Percentiles rank a stretch among this genome's conserved stretches.
Evolutionary conservation across 2,329 filamentous ascomycete species (phyloP).

Genomic region (Diaporthe velutina): DNA sequence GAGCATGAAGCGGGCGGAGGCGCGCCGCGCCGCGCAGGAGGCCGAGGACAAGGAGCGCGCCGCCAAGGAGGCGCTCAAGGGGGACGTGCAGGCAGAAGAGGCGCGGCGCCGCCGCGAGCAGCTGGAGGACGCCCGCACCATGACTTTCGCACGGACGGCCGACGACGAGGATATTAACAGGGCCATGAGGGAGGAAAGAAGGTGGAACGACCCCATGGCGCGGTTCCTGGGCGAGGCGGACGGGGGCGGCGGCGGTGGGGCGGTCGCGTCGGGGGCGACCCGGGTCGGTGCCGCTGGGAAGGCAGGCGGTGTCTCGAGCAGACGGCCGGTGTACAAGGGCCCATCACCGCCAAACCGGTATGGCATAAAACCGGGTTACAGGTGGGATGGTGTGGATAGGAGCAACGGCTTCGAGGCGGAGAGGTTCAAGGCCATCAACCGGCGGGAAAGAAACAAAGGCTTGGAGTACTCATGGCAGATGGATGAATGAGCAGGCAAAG

Average conservation of each 20-base stretch:
- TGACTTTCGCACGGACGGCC: conserved; percentile 82
- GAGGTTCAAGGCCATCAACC: conserved; percentile 90
- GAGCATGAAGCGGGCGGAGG: conserved; percentile 89
- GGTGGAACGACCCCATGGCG: conserved; percentile 96
- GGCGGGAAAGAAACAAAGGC: conserved; percentile 79
- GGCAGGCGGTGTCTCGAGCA: conserved; percentile 47
- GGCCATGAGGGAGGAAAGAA: conserved; percentile 79
- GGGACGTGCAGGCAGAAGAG: conserved; percentile 84
- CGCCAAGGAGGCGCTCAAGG: conserved; percentile 76
- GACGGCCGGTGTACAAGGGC: conserved; percentile 81
- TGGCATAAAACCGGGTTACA: conserved; percentile 89
- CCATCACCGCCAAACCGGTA: conserved; percentile 91
- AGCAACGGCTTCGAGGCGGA: conserved; percentile 94
- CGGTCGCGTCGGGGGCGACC: conserved; percentile 46
- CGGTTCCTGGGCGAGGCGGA: conserved; percentile 75
- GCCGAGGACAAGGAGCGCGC: conserved; percentile 79
- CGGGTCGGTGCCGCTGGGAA: conserved; percentile 42
- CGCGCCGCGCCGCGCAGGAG: conserved; percentile 73
- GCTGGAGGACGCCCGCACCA: conserved; percentile 83
- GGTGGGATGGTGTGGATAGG: conserved; percentile 97
- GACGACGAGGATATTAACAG: conserved; percentile 90
- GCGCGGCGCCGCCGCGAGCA: conserved; percentile 74
- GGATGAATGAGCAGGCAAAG: conserved; percentile 75
- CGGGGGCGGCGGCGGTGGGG: conserved; percentile 39
- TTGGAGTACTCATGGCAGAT: conserved; percentile 96